Evolutionary conservation across 1,139 yeast species (phyloP), one percentile per base, ranked within the genome.

Genomic region (Citeromyces hawaiiensis): DNA sequence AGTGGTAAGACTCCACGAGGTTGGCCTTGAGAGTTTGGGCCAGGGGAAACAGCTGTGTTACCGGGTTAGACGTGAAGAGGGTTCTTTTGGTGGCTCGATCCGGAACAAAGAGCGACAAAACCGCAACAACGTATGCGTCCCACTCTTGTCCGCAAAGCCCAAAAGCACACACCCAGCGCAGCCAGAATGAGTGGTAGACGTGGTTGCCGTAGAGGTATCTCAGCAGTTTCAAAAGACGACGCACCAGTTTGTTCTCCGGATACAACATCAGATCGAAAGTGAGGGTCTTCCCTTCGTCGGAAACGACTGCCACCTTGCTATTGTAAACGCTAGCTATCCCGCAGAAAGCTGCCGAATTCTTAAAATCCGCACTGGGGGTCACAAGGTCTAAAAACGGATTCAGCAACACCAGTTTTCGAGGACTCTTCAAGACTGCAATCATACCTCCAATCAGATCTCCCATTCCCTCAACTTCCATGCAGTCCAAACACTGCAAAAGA

Each of bases 311-410:
- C 8, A 35, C 23, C 11, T 27, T 15, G 17, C 21, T 16, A 5
- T 16, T 15, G 11, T 21, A 35, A n/a, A 27, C 29, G 16, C 37
- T 35, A 3, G 37, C 23, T 7, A 35, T 19, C 15, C 11, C 11
- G 4, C 46, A 41, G 2, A 49, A 47, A 1, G 52, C 50, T 17
- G 30, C 45, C 8, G 30, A 50, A 37, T 36, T 27, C 1, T 46
- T 38, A 7, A 56, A 31, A 11, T 47, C 46, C 8, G 72, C 58
- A 3, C 59, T 49, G 0, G 74, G 68, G 0, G 91, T 72, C 3
- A 56, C 55, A 2, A 82, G 52, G 25, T 73, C 72, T 9, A 77
- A 58, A 47, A 83, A 79, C 1, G 94, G 94, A 47, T 83, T 78
- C 35, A 72, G 66, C 4, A 85, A 50, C 13, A 61, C 60, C 16